Base-by-base conservation (phyloP, 2,329 filamentous ascomycete genomes). In the Epichloe scottii region DNA sequence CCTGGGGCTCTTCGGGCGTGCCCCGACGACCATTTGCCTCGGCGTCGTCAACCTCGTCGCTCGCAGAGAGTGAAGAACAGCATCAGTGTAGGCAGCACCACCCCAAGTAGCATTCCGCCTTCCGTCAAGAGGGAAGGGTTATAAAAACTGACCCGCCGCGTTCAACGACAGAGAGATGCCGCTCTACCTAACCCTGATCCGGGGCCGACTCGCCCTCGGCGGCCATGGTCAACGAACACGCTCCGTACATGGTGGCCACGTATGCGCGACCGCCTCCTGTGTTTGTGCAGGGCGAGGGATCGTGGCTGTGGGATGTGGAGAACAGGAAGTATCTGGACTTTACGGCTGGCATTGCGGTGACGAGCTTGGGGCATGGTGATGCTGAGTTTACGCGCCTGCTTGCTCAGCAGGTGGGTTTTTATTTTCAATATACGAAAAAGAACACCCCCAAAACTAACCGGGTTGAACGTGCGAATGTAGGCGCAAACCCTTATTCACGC, bases 271-370 rank as follows among this genome's bases (percentile, higher is more conserved):
- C 93, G 46, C 78, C 86, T 43, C 89, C 89, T 2, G 87, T 97
- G 63, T 96, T 98, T 67, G 82, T 89, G 53, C 87, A 84, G 66
- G 93, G 90, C 56, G 74, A 89, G 64, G 93, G 93, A 2, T 89
- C 85, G 54, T 90, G 89, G 66, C 68, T 98, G 55, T 97, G 84
- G 81, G 93, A 98, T 66, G 71, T 91, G 38, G 89, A 96, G 71
- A 87, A 93, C 64, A 76, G 87, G 54, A 83, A 82, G 65, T 98
- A 96, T 66, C 77, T 98, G 33, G 93, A 98, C 69, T 88, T 98
- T 62, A 97, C 93, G 1, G 85, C 90, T 10, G 93, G 93, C 46
- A 98, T 98, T 64, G 93, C 93, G 15, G 93, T 98, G 64, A 96
- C 91, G 69, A 82, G 86, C 21, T 76, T 98, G 35, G 93, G 93